Base-by-base conservation (phyloP, 768 basidiomycete genomes). In the Cyclocybe cylindracea region DNA sequence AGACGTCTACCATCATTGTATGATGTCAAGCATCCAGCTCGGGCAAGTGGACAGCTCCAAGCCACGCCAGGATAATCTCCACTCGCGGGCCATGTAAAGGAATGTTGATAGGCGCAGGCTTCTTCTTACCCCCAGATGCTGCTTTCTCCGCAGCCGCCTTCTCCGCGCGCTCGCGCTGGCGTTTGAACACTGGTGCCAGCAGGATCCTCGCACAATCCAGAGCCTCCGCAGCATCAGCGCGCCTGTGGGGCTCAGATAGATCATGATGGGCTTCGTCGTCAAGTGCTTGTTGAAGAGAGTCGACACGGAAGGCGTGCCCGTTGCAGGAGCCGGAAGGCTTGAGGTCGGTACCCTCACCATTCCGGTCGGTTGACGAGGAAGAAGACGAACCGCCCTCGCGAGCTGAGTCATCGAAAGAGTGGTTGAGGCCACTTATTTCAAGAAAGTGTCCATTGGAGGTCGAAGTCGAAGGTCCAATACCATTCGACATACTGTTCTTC, bases 51-150 rank as follows among this genome's bases (percentile, higher is more conserved):
- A 91, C 87, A 13, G 89, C 90, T 19, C 78, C 91, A 48, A 94
- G 71, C 90, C 90, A 94, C 39, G 91, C 91, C 50, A 94, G 76
- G 49, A 92, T 77, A 50, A 94, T 77, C 69, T 94, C 91, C 41
- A 94, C 91, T 5, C 90, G 79, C 34, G 92, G 91, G 0, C 91
- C 91, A 67, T 92, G 89, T 56, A 94, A 70, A 8, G 90, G 89
- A 50, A 94, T 90, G 62, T 84, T 89, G 66, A 92, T 88, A 45
- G 84, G 78, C 55, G 82, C 59, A 35, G 80, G 72, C 66, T 83
- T 87, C 73, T 84, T 83, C 71, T 77, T 80, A 51, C 62, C 69
- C 39, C 71, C 75, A 19, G 50, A 2, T 5, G 69, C 67, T 16
- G 66, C 71, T 64, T 76, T 84, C 51, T 83, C 84, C 38, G 75